Percentiles rank a stretch among this genome's conserved stretches.
Conservation (phyloP, 768 basidiomycete genomes). For the Mycena crocata region DNA sequence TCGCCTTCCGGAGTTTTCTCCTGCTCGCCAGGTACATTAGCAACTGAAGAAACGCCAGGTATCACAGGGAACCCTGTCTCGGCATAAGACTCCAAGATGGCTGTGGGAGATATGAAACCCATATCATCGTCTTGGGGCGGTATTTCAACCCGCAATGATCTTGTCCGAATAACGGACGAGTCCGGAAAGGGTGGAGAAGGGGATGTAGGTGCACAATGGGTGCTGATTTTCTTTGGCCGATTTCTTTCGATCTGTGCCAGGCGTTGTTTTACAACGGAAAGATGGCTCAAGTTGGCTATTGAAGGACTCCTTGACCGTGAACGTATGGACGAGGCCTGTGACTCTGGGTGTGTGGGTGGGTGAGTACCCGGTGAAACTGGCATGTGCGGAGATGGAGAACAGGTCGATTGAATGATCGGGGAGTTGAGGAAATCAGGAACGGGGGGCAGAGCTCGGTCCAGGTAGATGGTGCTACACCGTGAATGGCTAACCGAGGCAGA, state of each 20-base stretch:
- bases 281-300: constrained; percentile 67
- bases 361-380: constrained; percentile 41
- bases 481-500: background rate
- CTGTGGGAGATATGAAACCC: constrained; percentile 29
- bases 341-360: constrained; percentile 37
- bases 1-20: background rate
- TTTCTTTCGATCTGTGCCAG: constrained; percentile 67
- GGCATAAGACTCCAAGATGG: constrained; percentile 43
- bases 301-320: constrained; percentile 63
- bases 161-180: constrained; percentile 12
- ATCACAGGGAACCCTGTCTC: background rate
- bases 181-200: constrained; percentile 5
- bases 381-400: constrained; percentile 17
- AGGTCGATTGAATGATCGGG: constrained; percentile 31
- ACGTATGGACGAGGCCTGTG: constrained; percentile 39
- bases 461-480: constrained; percentile 39
- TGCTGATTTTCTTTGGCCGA: too few relatives aligned
- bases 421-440: constrained; percentile 37
- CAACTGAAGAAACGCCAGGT: background rate
- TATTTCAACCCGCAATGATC: constrained; percentile 22
- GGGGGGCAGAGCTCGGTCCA: constrained; percentile 48
- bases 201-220: constrained; percentile 27
- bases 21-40: background rate
- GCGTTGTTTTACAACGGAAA: constrained; percentile 76
- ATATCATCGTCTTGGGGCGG: background rate